Conservation (phyloP, 352 stramenopile species). For the Pythium plurisporium region DNA sequence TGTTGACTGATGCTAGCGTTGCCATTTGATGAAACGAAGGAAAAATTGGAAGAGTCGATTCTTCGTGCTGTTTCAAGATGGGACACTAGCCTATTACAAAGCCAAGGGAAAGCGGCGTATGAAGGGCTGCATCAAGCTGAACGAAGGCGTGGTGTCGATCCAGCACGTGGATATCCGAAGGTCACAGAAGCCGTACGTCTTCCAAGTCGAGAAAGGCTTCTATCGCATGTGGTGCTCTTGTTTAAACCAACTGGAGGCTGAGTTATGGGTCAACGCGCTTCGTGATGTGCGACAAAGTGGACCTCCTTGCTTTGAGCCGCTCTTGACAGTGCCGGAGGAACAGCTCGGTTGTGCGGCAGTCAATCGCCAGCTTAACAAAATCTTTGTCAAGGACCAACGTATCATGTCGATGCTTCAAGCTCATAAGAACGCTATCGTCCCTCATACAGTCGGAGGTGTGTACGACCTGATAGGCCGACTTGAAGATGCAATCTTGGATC, state of each 20-base stretch:
- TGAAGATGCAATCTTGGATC: conserved; percentile 68
- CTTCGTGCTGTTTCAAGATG: conserved; percentile 81
- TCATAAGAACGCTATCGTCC: conserved; percentile 45
- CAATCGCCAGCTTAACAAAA: conserved; percentile 70
- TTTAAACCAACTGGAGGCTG: conserved; percentile 69
- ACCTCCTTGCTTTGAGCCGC: conserved; percentile 55
- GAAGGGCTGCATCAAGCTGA: conserved; percentile 76
- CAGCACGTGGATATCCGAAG: conserved; percentile 73
- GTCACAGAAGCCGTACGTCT: conserved; percentile 65
- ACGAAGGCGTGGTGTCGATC: conserved; percentile 79
- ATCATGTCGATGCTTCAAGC: conserved; percentile 45
- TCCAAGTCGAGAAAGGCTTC: conserved; percentile 84
- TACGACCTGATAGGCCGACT: conserved; percentile 59
- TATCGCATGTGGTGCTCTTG: conserved; percentile 80
- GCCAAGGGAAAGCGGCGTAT: conserved; percentile 69
- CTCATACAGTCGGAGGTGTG: conserved; percentile 47
- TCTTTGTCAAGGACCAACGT: conserved; percentile 64
- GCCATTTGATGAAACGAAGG: conserved; percentile 18
- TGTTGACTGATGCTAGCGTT: background rate
- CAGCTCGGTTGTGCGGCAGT: conserved; percentile 46
- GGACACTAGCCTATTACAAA: conserved; percentile 83
- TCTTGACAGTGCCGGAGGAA: conserved; percentile 58
- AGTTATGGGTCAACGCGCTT: conserved; percentile 75
- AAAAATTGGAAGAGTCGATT: conserved; percentile 86
- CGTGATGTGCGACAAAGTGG: conserved; percentile 37